Evolutionary conservation across 768 basidiomycete genomes (phyloP), one percentile per base, ranked within the genome.

Genomic region (Asterophora lycoperdoides): DNA sequence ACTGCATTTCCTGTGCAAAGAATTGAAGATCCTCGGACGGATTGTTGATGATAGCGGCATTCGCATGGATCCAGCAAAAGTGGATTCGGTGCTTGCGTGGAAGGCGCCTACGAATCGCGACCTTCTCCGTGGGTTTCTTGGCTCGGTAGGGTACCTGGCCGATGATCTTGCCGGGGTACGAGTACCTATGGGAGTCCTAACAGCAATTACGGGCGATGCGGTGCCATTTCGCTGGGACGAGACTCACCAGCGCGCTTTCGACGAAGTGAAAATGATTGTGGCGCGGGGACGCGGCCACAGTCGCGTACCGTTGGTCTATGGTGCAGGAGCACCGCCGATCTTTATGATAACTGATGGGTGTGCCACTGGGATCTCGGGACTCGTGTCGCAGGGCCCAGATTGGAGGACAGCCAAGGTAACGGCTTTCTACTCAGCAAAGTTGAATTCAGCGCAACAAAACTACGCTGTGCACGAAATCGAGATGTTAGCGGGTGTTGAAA

Each of bases 391-490:
- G 37, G 65, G 64, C 0, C 20, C 44, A 6, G 56, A 62, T 41
- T 66, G 67, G 59, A 56, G 63, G 11, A 53, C 44, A 0, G 63
- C 69, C 4, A 59, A 64, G 10, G 66, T 72, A 0, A 67, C 65
- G 23, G 57, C 67, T 34, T 65, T 69, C 51, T 59, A 66, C 60
- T 76, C 60, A 0, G 54, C 51, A 18, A 69, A 65, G 26, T 64
- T 68, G 29, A 70, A 65, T 30, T 55, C 54, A 9, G 68, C 71
- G 1, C 63, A 64, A 36, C 60, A 49, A 42, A 69, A 71, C 33
- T 73, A 75, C 39, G 64, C 68, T 17, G 67, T 70, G 0, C 69
- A 70, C 44, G 71, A 73, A 52, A 56, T 66, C 5, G 73, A 75
- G 39, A 60, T 72, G 23, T 36, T 74, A 1, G 69, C 68, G 1